Evolutionary conservation across 176 grass and related monocot species (phyloP).

Genomic region (Lolium perenne): DNA sequence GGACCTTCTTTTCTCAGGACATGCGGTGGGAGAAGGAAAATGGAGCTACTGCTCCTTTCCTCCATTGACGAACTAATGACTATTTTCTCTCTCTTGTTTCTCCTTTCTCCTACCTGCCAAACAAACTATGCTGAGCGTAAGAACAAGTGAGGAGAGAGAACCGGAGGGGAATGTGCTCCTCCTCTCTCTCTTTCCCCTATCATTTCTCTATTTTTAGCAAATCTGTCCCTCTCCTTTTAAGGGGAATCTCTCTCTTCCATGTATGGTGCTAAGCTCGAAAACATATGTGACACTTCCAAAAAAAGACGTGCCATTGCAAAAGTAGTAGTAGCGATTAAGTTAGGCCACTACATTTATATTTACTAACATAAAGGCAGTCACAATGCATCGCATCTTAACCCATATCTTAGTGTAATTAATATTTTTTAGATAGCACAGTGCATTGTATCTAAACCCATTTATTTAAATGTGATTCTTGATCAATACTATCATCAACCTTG

Average conservation of each 20-base stretch:
- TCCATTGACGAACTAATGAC: constrained; percentile 41
- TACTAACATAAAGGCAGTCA: background rate
- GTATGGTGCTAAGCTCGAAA: background rate
- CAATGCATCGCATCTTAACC: no score
- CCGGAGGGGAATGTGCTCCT: constrained; percentile 10
- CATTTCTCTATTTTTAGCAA: background rate
- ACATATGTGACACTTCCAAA: background rate
- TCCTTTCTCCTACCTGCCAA: constrained; percentile 20
- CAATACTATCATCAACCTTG: no score
- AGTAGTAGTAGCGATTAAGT: background rate
- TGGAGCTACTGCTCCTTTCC: constrained; percentile 42
- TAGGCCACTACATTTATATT: no score
- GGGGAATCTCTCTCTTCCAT: background rate
- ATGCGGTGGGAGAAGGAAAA: background rate
- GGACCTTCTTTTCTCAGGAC: background rate
- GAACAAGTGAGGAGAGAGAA: background rate
- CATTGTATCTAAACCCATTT: no score
- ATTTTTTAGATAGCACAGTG: no score
- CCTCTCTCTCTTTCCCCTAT: background rate
- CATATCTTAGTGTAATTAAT: no score
- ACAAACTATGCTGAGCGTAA: constrained; percentile 26
- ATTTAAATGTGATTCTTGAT: no score
- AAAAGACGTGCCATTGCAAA: background rate
- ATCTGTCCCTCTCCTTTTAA: background rate
- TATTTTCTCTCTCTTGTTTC: constrained; percentile 34